Evolutionary conservation across 768 basidiomycete species (phyloP), one percentile per base, ranked within the genome.

Genomic region (Boletus vermiculosoides): DNA sequence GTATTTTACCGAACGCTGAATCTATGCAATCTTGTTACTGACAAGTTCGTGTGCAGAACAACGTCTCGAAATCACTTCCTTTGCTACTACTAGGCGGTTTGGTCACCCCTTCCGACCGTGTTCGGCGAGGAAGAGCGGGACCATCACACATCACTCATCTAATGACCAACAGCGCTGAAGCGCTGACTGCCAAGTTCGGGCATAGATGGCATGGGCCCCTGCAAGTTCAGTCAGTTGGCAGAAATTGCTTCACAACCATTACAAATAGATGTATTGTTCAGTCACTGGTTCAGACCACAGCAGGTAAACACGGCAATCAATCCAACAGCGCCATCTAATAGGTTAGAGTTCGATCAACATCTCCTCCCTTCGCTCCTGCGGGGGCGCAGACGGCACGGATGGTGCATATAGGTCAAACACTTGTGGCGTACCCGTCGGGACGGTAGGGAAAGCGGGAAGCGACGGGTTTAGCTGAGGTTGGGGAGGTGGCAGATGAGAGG

Each of bases 331-430:
- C 20, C 28, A 39, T 44, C 49, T 51, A 50, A 11, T 30, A 42
- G 1, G 37, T 42, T 57, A 66, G 20, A 80, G 50, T 36, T 80
- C 79, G 57, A 81, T 80, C 71, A 80, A 63, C 61, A 77, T 60
- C 47, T 77, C 79, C 55, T 90, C 88, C 73, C 86, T 82, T 66
- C 87, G 81, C 58, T 87, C 85, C 57, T 80, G 78, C 47, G 82
- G 81, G 3, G 67, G 56, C 37, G 77, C 79, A 39, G 74, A 68
- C 5, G 82, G 77, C 45, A 74, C 74, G 18, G 84, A 74, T 5
- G 81, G 69, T 10, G 70, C 74, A 63, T 85, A 84, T 67, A 78
- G 60, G 28, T 80, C 70, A 67, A 80, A 83, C 6, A 75, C 51
- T 65, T 85, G 83, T 2, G 88, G 86, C 9, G 76, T 69, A 13